Percentiles rank a stretch among this genome's conserved stretches.
Conservation (phyloP, 164 flowering plant genomes). For the Vitis cinerea region DNA sequence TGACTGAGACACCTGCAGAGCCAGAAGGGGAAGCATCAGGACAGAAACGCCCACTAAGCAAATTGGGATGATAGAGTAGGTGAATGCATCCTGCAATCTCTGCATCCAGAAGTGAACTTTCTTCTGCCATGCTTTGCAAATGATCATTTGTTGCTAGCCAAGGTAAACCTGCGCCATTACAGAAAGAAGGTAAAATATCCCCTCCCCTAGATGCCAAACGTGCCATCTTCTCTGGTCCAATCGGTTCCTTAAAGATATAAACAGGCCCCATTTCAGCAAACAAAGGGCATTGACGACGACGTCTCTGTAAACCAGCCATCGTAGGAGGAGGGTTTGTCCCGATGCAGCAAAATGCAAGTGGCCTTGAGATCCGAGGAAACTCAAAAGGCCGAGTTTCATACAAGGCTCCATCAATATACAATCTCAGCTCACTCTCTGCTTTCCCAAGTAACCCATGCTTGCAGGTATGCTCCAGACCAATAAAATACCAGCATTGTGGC, state of each 20-base stretch:
- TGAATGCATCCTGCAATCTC: constrained; percentile 86
- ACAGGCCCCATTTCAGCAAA: constrained; percentile 99
- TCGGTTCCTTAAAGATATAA: constrained; percentile 91
- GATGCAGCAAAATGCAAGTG: constrained; percentile 97
- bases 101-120: constrained; percentile 75
- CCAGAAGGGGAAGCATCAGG: constrained; percentile 99
- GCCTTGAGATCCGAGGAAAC: constrained; percentile 89
- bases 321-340: constrained; percentile 99
- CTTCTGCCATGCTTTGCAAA: constrained; percentile 63
- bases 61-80: constrained; percentile 89
- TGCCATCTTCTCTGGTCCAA: constrained; percentile 91
- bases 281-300: constrained; percentile 94
- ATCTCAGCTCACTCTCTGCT: constrained; percentile 86
- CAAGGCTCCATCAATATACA: constrained; percentile 88
- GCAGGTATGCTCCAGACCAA: constrained; percentile 89
- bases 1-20: constrained; percentile 62
- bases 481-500: constrained; percentile 97
- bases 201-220: constrained; percentile 97
- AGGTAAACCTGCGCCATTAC: constrained; percentile 84
- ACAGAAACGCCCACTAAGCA: constrained; percentile 92
- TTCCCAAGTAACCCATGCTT: constrained; percentile 88
- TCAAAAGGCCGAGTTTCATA: constrained; percentile 96
- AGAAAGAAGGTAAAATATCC: constrained; percentile 88
- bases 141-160: constrained; percentile 79
- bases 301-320: constrained; percentile 97